phyloP scores from a whole-genome alignment of 73 alveolate species.

The Uronychia setigera region DNA sequence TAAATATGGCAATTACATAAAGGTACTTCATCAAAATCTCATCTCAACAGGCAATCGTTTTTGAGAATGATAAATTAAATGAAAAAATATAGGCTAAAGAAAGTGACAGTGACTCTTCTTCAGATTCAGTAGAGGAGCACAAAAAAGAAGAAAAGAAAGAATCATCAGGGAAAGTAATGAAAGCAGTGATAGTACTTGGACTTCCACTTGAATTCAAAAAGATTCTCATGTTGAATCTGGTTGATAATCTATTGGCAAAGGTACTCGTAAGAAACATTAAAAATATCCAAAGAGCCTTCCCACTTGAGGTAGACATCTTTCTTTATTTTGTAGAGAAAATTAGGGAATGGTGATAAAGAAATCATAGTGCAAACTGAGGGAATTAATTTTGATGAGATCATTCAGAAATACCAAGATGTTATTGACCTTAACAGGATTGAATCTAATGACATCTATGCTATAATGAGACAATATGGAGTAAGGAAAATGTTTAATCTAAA shows the following conservation, averaged over 20 bases:
- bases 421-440: conserved; percentile 88
- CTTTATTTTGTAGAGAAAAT: conserved; percentile 38
- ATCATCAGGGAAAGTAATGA: neutral
- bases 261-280: conserved; percentile 43
- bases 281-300: conserved; percentile 32
- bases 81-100: neutral
- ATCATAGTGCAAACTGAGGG: conserved; percentile 92
- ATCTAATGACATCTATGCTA: conserved; percentile 92
- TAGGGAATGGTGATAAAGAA: conserved; percentile 61
- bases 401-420: conserved; percentile 71
- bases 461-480: conserved; percentile 90
- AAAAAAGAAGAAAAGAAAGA: neutral
- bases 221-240: conserved; percentile 68
- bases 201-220: conserved; percentile 68
- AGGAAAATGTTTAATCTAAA: neutral
- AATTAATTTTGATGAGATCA: conserved; percentile 88
- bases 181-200: conserved; percentile 11
- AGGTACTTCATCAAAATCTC: neutral
- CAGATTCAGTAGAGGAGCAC: neutral
- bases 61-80: neutral
- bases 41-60: neutral
- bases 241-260: conserved; percentile 35
- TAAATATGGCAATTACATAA: no score
- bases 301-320: neutral
- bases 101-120: neutral